These are phyloP conservation scores for Agrostemma githago DNA, from an alignment of 148 eudicot species.

Conservation along the genomic window DNA sequence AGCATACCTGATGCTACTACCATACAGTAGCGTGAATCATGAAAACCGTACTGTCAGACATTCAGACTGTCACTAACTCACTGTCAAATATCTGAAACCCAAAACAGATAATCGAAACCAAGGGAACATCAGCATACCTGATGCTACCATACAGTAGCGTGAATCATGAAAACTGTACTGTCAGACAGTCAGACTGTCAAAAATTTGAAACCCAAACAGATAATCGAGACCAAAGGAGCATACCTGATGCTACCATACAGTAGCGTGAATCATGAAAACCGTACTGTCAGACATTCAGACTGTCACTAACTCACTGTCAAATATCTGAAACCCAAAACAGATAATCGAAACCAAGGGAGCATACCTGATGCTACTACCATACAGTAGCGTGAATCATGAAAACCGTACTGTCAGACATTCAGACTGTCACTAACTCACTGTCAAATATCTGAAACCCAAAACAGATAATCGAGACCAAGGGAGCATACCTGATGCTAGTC, in stretches of 20 bases:
- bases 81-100: not conserved
- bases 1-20: conserved; percentile 28
- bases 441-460: not conserved
- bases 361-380: conserved; percentile 33
- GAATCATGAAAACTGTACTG: too few species aligned
- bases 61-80: too few species aligned
- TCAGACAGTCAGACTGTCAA: too few species aligned
- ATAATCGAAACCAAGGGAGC: conserved; percentile 51
- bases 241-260: conserved; percentile 37
- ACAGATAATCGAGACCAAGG: conserved; percentile 57
- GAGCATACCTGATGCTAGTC: conserved; percentile 37
- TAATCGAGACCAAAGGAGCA: conserved; percentile 49
- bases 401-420: too few species aligned
- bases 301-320: not conserved
- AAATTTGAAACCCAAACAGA: conserved; percentile 28
- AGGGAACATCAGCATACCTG: conserved; percentile 46
- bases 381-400: too few species aligned
- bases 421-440: not conserved
- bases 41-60: too few species aligned
- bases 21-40: too few species aligned
- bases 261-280: too few species aligned
- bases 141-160: conserved; percentile 5
- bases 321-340: conserved; percentile 26
- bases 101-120: conserved; percentile 52
- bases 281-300: too few species aligned